phyloP scores from a whole-genome alignment of 805 yeast species.

The Torulaspora quercuum region DNA sequence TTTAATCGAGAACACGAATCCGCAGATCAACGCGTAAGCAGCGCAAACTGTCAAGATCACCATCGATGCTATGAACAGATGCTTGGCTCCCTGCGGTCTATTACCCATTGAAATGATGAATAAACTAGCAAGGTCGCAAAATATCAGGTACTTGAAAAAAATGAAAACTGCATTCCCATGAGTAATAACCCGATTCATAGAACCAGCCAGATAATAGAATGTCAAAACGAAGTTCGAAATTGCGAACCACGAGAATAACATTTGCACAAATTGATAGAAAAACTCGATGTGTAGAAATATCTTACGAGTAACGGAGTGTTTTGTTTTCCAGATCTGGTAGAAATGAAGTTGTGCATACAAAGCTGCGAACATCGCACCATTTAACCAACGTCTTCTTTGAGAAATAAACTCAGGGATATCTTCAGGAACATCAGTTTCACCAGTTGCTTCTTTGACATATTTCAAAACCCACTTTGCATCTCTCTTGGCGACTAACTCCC shows the following conservation, averaged over 20 bases:
- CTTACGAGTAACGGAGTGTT: conserved; percentile 79
- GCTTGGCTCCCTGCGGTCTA: conserved; percentile 93
- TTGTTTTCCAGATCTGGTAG: conserved; percentile 82
- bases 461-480: conserved; percentile 84
- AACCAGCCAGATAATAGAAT: conserved; percentile 88
- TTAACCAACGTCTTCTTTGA: conserved; percentile 97
- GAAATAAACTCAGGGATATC: conserved; percentile 89
- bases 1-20: conserved; percentile 69
- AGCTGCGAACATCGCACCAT: conserved; percentile 97
- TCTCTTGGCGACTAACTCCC: conserved; percentile 89
- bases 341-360: conserved; percentile 82
- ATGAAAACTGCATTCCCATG: conserved; percentile 80
- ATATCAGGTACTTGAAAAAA: conserved; percentile 77
- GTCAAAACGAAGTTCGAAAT: conserved; percentile 89
- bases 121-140: conserved; percentile 80
- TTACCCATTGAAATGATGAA: conserved; percentile 94
- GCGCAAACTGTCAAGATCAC: conserved; percentile 74
- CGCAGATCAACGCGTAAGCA: conserved; percentile 73
- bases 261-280: conserved; percentile 74
- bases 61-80: conserved; percentile 69
- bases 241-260: conserved; percentile 88
- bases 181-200: conserved; percentile 55
- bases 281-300: conserved; percentile 82
- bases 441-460: conserved; percentile 88
- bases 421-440: conserved; percentile 97